Evolutionary conservation across 2,329 filamentous ascomycete species (phyloP), one percentile per base, ranked within the genome.

Genomic region (Cladosporium phlei): DNA sequence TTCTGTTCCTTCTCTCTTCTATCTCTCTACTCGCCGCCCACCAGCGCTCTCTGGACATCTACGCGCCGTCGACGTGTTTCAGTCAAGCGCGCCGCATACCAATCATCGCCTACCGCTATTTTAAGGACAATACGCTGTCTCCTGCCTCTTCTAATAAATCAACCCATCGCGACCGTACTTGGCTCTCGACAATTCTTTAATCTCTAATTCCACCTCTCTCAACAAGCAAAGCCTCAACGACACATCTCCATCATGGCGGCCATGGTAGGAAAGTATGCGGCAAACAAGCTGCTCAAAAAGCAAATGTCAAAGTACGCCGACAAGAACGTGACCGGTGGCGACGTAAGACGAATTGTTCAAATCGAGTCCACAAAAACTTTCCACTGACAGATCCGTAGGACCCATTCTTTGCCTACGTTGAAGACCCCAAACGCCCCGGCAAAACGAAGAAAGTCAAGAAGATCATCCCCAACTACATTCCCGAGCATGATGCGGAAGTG

Each of bases 371-470:
- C n/a, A n/a, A n/a, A n/a, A n/a, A n/a, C n/a, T n/a, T n/a, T n/a
- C n/a, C 16, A 30, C 38, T 39, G 45, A 49, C 27, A 52, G 17
- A 9, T 44, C 27, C 54, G 48, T 59, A 96, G 87, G 90, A 97
- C 63, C 89, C 90, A 5, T 95, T 89, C 70, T 95, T 90, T 59
- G 88, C 95, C 65, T 76, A 82, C 56, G 82, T 95, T 27, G 82
- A 83, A 17, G 83, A 90, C 32, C 86, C 85, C 7, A 78, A 81
- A 52, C 79, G 74, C 45, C 80, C 82, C 20, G 82, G 80, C 59
- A 94, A 89, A 65, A 75, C 77, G 48, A 91, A 88, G 73, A 95
- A 86, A 67, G 79, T 84, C 63, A 88, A 86, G 71, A 95, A 94
- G 69, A 86, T 88, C 17, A 73, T 90, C 27, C 90, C 90, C 0